Conservation (phyloP, 345 rosid species). For the Rhizophora apiculata region DNA sequence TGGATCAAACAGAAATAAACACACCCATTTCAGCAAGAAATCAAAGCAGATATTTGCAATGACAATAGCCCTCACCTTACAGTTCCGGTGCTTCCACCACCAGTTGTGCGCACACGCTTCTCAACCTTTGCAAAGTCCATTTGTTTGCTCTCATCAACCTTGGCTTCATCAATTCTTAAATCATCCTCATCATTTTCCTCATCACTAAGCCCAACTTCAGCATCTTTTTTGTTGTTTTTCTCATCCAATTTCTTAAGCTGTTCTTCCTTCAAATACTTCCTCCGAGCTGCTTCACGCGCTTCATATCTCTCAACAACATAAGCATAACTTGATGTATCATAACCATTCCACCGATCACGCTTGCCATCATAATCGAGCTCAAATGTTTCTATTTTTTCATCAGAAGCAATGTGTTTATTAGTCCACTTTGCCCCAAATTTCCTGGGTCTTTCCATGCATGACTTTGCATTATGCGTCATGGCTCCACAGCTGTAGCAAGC, state of each 20-base stretch:
- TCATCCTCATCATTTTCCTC: slow-evolving; percentile 76
- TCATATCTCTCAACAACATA: slow-evolving; percentile 73
- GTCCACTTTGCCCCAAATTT: slow-evolving; percentile 70
- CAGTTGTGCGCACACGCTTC: slow-evolving; percentile 93
- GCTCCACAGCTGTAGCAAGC: slow-evolving; percentile 69
- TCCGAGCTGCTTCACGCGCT: slow-evolving; percentile 75
- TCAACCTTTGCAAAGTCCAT: slow-evolving; percentile 98
- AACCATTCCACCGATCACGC: slow-evolving; percentile 89
- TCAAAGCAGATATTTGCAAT: neutral
- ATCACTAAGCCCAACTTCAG: slow-evolving; percentile 44
- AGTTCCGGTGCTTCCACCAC: slow-evolving; percentile 99
- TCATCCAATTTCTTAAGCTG: slow-evolving; percentile 80
- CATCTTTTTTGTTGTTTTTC: slow-evolving; percentile 53
- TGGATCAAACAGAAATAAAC: neutral
- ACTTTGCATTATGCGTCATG: slow-evolving; percentile 66
- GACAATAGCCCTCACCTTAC: slow-evolving; percentile 48
- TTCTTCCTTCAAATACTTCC: slow-evolving; percentile 65
- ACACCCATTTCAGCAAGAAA: neutral
- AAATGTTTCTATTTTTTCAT: slow-evolving; percentile 73
- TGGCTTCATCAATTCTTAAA: slow-evolving; percentile 85
- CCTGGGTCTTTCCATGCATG: slow-evolving; percentile 85
- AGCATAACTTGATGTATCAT: slow-evolving; percentile 62
- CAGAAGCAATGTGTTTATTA: slow-evolving; percentile 72
- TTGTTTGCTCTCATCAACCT: slow-evolving; percentile 78
- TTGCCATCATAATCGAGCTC: slow-evolving; percentile 92